Conservation (phyloP, 169 alveolate genomes). For the Babesia ovata region DNA sequence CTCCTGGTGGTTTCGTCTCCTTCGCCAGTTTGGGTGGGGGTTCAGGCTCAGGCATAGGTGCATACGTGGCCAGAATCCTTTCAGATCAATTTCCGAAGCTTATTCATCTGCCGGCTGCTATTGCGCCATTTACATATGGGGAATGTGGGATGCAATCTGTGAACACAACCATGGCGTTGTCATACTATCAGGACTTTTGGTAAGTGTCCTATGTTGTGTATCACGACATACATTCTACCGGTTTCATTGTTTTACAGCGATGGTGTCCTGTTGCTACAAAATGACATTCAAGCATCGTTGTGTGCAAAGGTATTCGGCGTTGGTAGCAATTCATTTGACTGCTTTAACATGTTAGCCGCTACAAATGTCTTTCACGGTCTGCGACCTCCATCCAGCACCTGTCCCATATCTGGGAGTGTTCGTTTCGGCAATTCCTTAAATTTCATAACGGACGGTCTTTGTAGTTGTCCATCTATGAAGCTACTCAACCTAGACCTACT, state of each 20-base stretch:
- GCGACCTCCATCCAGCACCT: slow-evolving; percentile 23
- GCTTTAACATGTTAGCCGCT: neutral
- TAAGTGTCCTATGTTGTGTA: slow-evolving; percentile 29
- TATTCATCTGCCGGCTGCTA: slow-evolving; percentile 44
- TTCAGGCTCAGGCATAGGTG: slow-evolving; percentile 71
- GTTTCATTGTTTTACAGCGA: slow-evolving; percentile 48
- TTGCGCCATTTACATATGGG: slow-evolving; percentile 68
- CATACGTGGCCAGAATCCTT: slow-evolving; percentile 50
- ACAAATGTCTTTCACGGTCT: slow-evolving; percentile 38
- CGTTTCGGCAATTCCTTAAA: slow-evolving; percentile 9
- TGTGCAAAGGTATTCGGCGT: slow-evolving; percentile 32
- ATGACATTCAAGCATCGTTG: slow-evolving; percentile 39
- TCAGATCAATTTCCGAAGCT: slow-evolving; percentile 65
- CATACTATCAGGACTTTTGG: slow-evolving; percentile 60
- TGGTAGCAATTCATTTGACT: slow-evolving; percentile 22
- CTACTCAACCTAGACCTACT: slow-evolving; percentile 10
- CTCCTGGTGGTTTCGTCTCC: slow-evolving; percentile 57
- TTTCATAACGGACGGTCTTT: slow-evolving; percentile 31
- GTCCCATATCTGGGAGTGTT: slow-evolving; percentile 6
- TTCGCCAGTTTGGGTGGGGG: slow-evolving; percentile 74
- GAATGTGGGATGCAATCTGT: slow-evolving; percentile 68
- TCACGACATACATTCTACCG: slow-evolving; percentile 32
- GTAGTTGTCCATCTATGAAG: slow-evolving; percentile 39
- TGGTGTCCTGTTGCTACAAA: slow-evolving; percentile 41
- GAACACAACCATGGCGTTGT: slow-evolving; percentile 59